Evolutionary conservation across 768 basidiomycete species (phyloP).

Genomic region (Boletus pseudo-olivaceus): DNA sequence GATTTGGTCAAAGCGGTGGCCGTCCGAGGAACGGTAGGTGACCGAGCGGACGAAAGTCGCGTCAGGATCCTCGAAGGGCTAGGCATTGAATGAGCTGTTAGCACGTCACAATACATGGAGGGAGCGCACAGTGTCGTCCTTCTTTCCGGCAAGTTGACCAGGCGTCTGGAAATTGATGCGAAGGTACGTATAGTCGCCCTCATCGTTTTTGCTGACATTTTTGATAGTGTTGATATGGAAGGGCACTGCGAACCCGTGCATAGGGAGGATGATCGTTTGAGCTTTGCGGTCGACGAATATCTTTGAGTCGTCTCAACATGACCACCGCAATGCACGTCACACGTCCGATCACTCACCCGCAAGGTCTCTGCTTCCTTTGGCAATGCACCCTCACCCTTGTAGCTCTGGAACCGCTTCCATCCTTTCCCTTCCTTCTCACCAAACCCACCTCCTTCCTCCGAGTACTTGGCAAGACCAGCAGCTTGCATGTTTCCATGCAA

Average conservation of each 20-base stretch:
- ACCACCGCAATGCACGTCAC: slow-evolving; percentile 1
- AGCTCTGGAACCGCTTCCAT: slow-evolving; percentile 96
- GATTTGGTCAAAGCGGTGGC: slow-evolving; percentile 83
- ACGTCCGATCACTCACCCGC: slow-evolving; percentile 50
- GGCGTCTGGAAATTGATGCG: slow-evolving; percentile 99
- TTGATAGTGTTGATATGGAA: slow-evolving; percentile 99
- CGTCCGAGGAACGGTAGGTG: slow-evolving; percentile 88
- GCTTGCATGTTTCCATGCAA: slow-evolving; percentile 73
- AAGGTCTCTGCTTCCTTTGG: slow-evolving; percentile 80
- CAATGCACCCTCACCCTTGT: slow-evolving; percentile 89
- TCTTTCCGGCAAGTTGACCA: slow-evolving; percentile 95
- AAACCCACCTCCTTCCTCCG: slow-evolving; percentile 71
- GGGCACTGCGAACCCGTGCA: slow-evolving; percentile 93
- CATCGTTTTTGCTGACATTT: slow-evolving; percentile 96
- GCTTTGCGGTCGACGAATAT: slow-evolving; percentile 90
- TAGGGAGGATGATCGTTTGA: slow-evolving; percentile 85
- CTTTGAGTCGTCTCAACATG: slow-evolving; percentile 38
- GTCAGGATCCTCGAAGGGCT: slow-evolving; percentile 97
- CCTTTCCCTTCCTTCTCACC: slow-evolving; percentile 85
- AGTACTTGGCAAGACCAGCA: slow-evolving; percentile 79
- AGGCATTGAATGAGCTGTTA: background rate
- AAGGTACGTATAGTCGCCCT: slow-evolving; percentile 90
- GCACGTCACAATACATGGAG: background rate
- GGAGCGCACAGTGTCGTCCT: slow-evolving; percentile 82
- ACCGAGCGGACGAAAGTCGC: slow-evolving; percentile 95